Evolutionary conservation across 1,284 basidiomycete genomes (phyloP).

Genomic region (Porogramme epimiltina): DNA sequence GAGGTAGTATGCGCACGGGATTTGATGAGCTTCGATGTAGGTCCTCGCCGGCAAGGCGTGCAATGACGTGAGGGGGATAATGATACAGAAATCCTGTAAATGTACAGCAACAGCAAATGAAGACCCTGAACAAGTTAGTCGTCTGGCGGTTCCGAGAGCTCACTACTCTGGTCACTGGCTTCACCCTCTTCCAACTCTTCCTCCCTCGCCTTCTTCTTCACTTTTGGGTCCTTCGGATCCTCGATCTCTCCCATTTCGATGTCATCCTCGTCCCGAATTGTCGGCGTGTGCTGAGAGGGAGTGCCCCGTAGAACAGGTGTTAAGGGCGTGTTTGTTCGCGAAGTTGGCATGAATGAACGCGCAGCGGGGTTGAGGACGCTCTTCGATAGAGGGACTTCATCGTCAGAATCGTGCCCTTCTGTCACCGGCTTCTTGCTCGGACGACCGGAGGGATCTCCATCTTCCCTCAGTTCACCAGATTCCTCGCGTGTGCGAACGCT

Average conservation of each 20-base stretch:
- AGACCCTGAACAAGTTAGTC: conserved; percentile 33
- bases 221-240: conserved; percentile 50
- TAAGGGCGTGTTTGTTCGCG: conserved; percentile 29
- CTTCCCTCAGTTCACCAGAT: conserved; percentile 40
- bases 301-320: conserved; percentile 27
- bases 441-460: conserved; percentile 18
- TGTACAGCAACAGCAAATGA: conserved; percentile 11
- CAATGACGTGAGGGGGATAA: conserved; percentile 2
- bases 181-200: conserved; percentile 85
- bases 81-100: conserved; percentile 13
- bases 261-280: conserved; percentile 53
- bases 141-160: conserved; percentile 72
- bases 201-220: conserved; percentile 49
- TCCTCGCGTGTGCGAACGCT: conserved; percentile 30
- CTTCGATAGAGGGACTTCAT: conserved; percentile 34
- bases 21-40: conserved; percentile 67
- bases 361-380: conserved; percentile 35
- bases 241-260: conserved; percentile 89
- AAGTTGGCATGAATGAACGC: conserved; percentile 36
- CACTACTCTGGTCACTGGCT: conserved; percentile 76
- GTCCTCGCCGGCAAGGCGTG: conserved; percentile 24
- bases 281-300: conserved; percentile 20
- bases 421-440: conserved; percentile 33
- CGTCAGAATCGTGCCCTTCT: conserved; percentile 36
- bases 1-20: conserved; percentile 71